These are phyloP conservation scores for Avicennia marina DNA, from an alignment of 257 asterid species.

Conservation along the genomic window DNA sequence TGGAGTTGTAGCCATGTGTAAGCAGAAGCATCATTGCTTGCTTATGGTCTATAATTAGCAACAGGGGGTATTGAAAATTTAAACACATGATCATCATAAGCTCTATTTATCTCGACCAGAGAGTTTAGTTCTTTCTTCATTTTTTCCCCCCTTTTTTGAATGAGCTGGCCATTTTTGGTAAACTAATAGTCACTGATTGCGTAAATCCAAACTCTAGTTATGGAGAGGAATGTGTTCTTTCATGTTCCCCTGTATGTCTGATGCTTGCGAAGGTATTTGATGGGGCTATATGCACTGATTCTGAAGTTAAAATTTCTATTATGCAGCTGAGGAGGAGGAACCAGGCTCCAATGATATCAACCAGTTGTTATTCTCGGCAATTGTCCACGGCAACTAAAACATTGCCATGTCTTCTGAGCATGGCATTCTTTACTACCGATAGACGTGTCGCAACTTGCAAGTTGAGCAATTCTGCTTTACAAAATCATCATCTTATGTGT, in stretches of 20 bases:
- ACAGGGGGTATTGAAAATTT: too few species aligned
- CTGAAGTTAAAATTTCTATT: slow-evolving; percentile 6
- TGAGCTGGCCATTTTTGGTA: too few species aligned
- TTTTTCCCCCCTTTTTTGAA: too few species aligned
- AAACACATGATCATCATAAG: too few species aligned
- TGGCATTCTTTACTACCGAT: not conserved
- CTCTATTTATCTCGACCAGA: too few species aligned
- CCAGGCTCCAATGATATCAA: slow-evolving; percentile 61
- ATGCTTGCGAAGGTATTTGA: not conserved
- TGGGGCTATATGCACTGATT: slow-evolving; percentile 2
- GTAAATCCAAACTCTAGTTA: not conserved
- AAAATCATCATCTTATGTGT: not conserved
- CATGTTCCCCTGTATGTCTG: not conserved
- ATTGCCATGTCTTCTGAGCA: not conserved
- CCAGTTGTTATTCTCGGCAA: slow-evolving; percentile 82
- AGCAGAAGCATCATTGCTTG: too few species aligned
- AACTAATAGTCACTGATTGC: not conserved
- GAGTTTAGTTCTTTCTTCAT: too few species aligned
- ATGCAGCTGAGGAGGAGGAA: slow-evolving; percentile 55
- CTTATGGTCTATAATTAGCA: too few species aligned
- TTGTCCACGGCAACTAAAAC: slow-evolving; percentile 54
- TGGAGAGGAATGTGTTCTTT: not conserved
- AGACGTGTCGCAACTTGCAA: not conserved
- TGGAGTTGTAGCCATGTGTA: too few species aligned
- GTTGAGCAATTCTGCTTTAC: not conserved